A percentile compares a stretch with the other conserved stretches of the same genome.
Conservation (phyloP, 2,329 filamentous ascomycete species). For the Colletotrichum euphorbiae region DNA sequence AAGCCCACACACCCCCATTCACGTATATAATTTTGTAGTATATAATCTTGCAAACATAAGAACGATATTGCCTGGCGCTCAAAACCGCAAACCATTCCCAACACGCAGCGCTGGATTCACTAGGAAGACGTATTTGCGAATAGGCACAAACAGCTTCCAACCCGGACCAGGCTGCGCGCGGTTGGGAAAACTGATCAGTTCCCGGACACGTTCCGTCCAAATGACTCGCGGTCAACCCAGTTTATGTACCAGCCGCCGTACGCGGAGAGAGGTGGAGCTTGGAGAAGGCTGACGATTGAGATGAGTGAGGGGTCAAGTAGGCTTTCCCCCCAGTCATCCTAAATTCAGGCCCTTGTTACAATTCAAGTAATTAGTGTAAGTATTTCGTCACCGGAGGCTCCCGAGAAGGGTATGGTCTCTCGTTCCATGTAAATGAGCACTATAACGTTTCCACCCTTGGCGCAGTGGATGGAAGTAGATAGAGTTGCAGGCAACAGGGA, state of each 20-base stretch:
- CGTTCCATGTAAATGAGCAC: conserved; percentile 19
- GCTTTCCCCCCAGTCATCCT: too few relatives aligned
- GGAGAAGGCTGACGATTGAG: conserved; percentile 9
- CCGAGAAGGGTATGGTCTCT: conserved; percentile 11
- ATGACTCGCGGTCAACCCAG: neutral
- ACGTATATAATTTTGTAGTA: conserved; percentile 28
- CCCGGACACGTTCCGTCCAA: neutral
- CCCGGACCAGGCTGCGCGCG: neutral
- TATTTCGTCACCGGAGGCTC: conserved; percentile 2
- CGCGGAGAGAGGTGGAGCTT: neutral
- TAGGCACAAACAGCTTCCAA: too few relatives aligned
- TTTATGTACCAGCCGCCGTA: neutral
- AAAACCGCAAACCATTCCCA: neutral
- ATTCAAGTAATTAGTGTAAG: neutral
- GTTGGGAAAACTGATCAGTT: neutral
- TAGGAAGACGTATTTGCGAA: too few relatives aligned
- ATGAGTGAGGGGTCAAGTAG: too few relatives aligned
- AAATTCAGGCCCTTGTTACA: neutral
- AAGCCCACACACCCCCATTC: neutral
- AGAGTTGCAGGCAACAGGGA: neutral
- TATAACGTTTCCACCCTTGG: conserved; percentile 6
- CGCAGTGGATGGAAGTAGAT: neutral
- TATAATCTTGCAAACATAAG: neutral
- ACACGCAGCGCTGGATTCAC: too few relatives aligned
- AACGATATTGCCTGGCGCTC: neutral